Conservation (phyloP, 192 early-diverging fungal genomes). For the Entomortierella lignicola region DNA sequence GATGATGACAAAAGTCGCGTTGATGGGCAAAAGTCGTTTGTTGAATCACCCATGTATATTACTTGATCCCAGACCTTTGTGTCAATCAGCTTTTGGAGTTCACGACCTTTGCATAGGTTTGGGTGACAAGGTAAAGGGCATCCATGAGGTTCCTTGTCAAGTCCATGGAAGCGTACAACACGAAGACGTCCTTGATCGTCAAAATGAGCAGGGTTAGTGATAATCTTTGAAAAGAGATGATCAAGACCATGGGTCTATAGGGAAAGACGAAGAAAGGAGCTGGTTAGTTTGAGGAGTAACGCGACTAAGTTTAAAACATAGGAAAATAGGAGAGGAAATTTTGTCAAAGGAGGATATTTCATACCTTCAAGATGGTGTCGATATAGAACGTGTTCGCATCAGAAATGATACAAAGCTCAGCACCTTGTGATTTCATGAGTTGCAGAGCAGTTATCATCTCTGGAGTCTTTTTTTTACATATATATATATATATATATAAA, state of each 20-base stretch:
- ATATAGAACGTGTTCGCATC: constrained; percentile 74
- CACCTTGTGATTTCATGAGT: constrained; percentile 55
- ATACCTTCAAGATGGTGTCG: constrained; percentile 67
- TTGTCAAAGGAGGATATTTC: too few relatives aligned
- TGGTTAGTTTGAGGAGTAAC: background rate
- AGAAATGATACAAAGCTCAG: constrained; percentile 67
- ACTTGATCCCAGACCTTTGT: constrained; percentile 38
- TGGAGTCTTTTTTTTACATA: constrained; percentile 35
- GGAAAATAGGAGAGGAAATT: background rate
- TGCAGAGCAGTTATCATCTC: constrained; percentile 60
- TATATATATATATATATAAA: background rate
- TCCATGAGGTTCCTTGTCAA: constrained; percentile 53
- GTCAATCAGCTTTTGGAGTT: constrained; percentile 41
- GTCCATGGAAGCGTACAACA: constrained; percentile 53
- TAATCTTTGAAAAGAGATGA: constrained; percentile 58
- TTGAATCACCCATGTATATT: constrained; percentile 65
- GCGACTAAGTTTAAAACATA: too few relatives aligned
- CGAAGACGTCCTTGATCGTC: constrained; percentile 54
- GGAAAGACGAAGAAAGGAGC: constrained; percentile 28
- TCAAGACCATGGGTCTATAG: constrained; percentile 65
- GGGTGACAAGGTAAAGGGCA: constrained; percentile 63
- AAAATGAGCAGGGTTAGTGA: constrained; percentile 69
- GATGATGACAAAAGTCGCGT: constrained; percentile 41
- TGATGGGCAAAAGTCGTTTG: constrained; percentile 65
- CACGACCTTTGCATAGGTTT: constrained; percentile 74